These are phyloP conservation scores for Sicyos baderoa DNA, from an alignment of 306 rosid species.

Conservation along the genomic window DNA sequence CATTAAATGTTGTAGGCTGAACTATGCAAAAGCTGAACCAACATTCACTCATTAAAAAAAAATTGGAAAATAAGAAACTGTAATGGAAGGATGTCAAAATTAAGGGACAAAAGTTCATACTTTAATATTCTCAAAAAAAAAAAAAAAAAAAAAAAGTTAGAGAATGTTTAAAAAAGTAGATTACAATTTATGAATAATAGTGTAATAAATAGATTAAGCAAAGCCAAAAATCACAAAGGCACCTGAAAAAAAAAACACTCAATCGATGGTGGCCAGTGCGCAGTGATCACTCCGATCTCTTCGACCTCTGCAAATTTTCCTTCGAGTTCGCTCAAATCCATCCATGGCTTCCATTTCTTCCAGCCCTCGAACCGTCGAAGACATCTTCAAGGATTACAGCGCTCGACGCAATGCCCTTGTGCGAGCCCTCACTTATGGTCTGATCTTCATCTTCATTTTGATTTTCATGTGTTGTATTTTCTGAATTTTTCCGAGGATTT, in stretches of 20 bases:
- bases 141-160: too few species aligned
- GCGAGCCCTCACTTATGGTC: constrained; percentile 58
- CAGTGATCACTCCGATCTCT: constrained; percentile 22
- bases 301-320: constrained; percentile 11
- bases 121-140: too few species aligned
- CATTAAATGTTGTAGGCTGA: too few species aligned
- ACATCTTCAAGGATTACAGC: constrained; percentile 53
- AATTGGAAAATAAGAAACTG: too few species aligned
- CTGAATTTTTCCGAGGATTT: background rate
- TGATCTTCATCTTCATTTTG: constrained; percentile 12
- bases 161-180: too few species aligned
- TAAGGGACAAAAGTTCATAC: too few species aligned
- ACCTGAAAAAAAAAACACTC: background rate
- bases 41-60: too few species aligned
- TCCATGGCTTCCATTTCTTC: constrained; percentile 30
- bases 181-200: too few species aligned
- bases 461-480: background rate
- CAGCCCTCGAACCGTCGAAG: constrained; percentile 48
- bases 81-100: too few species aligned
- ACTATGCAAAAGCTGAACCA: too few species aligned
- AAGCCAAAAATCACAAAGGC: too few species aligned
- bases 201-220: too few species aligned
- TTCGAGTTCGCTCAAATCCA: background rate
- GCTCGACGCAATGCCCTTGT: constrained; percentile 44
- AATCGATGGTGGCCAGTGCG: constrained; percentile 14